Base-by-base conservation (phyloP, 2,329 filamentous ascomycete genomes). In the Rhinocladiella similis region DNA sequence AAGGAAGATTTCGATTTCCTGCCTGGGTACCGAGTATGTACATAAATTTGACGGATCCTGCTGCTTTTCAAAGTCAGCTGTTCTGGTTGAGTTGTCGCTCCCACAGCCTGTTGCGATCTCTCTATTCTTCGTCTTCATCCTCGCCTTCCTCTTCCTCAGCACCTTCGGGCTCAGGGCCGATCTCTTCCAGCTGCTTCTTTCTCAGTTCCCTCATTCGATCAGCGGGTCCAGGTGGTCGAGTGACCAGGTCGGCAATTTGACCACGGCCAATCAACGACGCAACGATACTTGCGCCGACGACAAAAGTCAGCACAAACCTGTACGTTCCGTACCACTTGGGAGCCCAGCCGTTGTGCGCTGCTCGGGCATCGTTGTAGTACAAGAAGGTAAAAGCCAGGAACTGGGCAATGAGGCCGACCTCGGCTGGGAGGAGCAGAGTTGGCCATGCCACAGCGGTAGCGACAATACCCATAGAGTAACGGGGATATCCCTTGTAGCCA, bases 291-390 rank as follows among this genome's bases (percentile, higher is more conserved):
- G 84, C 79, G 38, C 93, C 92, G 25, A 96, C 92, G 59, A 97
- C 82, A 71, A 92, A 93, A 1, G 93, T 97, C 65, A 97, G 80
- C 7, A 96, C 87, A 73, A 96, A 97, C 33, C 93, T 90, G 77
- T 97, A 97, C 48, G 86, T 89, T 57, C 80, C 82, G 72, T 96
- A 97, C 92, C 92, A 97, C 36, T 79, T 70, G 20, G 92, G 92
- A 2, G 88, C 86, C 87, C 89, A 94, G 63, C 91, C 92, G 39
- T 80, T 78, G 50, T 82, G 80, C 7, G 87, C 82, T 13, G 90
- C 90, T 25, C 86, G 82, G 6, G 88, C 80, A 69, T 97, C 92
- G 57, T 86, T 86, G 70, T 93, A 93, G 79, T 96, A 97, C 58
- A 96, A 82, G 65, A 85, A 85, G 54, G 86, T 88, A 73, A 97